A percentile compares a stretch with the other conserved stretches of the same genome.
phyloP scores from a whole-genome alignment of 441 rosid species.

The Pelargonium citronellum region DNA sequence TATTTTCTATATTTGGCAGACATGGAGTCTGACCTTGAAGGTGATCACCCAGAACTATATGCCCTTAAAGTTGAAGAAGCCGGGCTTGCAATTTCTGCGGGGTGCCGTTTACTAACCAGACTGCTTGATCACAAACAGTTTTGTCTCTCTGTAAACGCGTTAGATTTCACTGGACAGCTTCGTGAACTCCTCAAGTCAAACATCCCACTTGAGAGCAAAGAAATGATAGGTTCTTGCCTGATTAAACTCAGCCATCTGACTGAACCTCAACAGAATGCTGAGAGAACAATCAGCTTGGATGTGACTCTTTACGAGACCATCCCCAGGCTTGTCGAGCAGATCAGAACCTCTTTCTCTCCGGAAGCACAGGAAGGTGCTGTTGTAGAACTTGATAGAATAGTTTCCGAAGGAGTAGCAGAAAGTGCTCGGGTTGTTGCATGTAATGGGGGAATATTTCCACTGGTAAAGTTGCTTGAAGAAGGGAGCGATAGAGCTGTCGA shows the following conservation, averaged over 20 bases:
- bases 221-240: slow-evolving; percentile 74
- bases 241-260: slow-evolving; percentile 48
- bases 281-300: slow-evolving; percentile 54
- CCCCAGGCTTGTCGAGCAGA: slow-evolving; percentile 63
- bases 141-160: slow-evolving; percentile 27
- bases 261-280: slow-evolving; percentile 29
- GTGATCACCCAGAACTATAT: slow-evolving; percentile 47
- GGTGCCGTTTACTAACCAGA: slow-evolving; percentile 58
- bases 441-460: slow-evolving; percentile 51
- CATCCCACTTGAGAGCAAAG: slow-evolving; percentile 62
- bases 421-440: slow-evolving; percentile 46
- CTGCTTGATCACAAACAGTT: slow-evolving; percentile 63
- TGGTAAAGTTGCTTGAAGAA: slow-evolving; percentile 57
- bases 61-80: slow-evolving; percentile 66
- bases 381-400: slow-evolving; percentile 63
- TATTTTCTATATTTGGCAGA: slow-evolving; percentile 24
- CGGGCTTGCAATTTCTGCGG: slow-evolving; percentile 57
- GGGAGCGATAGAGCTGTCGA: slow-evolving; percentile 53
- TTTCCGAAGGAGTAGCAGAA: slow-evolving; percentile 56
- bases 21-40: slow-evolving; percentile 42
- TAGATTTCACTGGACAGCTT: slow-evolving; percentile 37
- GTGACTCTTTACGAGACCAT: slow-evolving; percentile 68
- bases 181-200: slow-evolving; percentile 56
- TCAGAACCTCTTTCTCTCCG: slow-evolving; percentile 37
- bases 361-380: slow-evolving; percentile 68